These are phyloP conservation scores for Fulvia fulva DNA, from an alignment of 2,329 filamentous ascomycete genomes.

Conservation along the genomic window DNA sequence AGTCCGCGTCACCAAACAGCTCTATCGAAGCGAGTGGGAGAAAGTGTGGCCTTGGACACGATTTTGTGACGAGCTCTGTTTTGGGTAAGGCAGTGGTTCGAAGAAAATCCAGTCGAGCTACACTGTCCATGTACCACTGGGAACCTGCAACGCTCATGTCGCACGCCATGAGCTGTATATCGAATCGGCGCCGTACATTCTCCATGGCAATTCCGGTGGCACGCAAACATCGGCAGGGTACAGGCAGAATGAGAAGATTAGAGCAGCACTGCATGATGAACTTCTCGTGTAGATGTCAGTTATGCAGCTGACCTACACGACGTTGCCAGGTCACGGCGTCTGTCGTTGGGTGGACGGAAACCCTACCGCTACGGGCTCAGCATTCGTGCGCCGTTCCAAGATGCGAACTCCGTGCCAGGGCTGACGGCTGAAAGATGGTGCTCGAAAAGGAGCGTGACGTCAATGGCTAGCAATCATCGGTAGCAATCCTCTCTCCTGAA, in stretches of 20 bases:
- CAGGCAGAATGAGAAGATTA: conserved; percentile 9
- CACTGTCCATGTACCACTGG: background rate
- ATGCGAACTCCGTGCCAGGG: background rate
- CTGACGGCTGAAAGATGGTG: background rate
- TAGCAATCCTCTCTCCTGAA: background rate
- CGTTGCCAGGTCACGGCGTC: background rate
- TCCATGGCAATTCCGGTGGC: background rate
- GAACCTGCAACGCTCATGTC: conserved; percentile 9
- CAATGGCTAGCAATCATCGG: background rate
- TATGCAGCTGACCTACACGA: background rate
- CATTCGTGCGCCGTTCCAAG: background rate
- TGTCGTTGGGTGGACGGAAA: background rate
- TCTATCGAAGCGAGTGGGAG: conserved; percentile 11
- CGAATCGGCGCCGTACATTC: conserved; percentile 16
- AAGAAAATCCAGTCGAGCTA: conserved; percentile 8
- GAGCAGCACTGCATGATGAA: background rate
- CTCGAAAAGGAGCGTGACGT: background rate
- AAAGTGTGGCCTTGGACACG: conserved; percentile 17
- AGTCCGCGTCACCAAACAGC: conserved; percentile 12
- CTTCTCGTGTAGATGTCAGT: background rate
- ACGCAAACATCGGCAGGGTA: conserved; percentile 4
- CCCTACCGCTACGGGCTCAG: no score
- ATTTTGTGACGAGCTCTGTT: conserved; percentile 11
- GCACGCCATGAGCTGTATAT: conserved; percentile 16
- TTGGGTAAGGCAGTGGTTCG: background rate